These are phyloP conservation scores for Medicago arabica DNA, from an alignment of 306 rosid species.

Conservation along the genomic window DNA sequence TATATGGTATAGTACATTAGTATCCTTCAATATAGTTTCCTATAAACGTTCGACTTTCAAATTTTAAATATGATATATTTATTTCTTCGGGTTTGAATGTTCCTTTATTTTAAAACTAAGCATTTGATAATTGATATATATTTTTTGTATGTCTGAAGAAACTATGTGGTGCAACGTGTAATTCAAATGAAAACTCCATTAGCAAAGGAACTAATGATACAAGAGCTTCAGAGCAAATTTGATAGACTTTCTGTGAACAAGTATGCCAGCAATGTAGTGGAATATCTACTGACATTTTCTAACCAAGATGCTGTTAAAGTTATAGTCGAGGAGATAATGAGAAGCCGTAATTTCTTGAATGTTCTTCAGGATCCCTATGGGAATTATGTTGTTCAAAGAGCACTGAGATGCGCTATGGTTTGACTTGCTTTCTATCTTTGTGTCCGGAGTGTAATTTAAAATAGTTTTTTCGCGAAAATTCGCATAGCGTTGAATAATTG, in stretches of 20 bases:
- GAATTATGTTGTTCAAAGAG: conserved; percentile 57
- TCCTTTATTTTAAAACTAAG: not conserved
- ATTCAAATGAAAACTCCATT: not conserved
- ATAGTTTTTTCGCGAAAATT: too few species aligned
- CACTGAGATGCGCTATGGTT: conserved; percentile 45
- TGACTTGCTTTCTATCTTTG: not conserved
- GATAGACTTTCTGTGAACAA: conserved; percentile 47
- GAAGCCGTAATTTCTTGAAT: conserved; percentile 18
- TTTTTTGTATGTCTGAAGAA: conserved; percentile 41
- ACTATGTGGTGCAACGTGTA: conserved; percentile 55
- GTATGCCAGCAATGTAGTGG: conserved; percentile 58
- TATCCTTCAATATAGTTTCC: too few species aligned
- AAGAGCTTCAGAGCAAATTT: conserved; percentile 17
- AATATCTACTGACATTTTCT: conserved; percentile 31
- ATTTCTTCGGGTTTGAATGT: not conserved
- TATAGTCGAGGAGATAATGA: conserved; percentile 43
- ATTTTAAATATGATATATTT: too few species aligned
- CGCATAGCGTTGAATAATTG: too few species aligned
- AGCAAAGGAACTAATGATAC: not conserved
- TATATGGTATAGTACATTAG: too few species aligned
- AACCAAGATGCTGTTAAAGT: not conserved
- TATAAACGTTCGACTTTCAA: too few species aligned
- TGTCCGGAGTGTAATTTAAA: too few species aligned
- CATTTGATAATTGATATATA: too few species aligned
- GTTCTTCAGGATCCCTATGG: conserved; percentile 49